These are phyloP conservation scores for Massariosphaeria phaeospora DNA, from an alignment of 495 filamentous ascomycete species.

Conservation along the genomic window DNA sequence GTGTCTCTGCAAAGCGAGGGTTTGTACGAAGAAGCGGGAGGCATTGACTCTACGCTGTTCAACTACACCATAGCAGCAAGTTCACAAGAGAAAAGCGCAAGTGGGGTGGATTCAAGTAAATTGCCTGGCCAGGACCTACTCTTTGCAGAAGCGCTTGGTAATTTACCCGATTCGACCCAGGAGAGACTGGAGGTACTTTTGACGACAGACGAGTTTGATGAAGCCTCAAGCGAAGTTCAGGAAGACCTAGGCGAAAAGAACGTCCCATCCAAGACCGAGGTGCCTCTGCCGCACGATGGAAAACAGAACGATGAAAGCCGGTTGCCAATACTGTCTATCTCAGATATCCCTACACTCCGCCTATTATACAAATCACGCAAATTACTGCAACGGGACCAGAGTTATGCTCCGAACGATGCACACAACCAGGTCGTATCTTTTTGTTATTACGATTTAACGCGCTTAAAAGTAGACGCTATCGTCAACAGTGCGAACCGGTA, in stretches of 20 bases:
- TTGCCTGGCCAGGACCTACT: neutral
- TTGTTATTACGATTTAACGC: conserved; percentile 18
- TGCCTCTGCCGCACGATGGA: neutral
- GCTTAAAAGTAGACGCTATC: conserved; percentile 23
- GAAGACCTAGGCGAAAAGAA: neutral
- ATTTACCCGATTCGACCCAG: conserved; percentile 15
- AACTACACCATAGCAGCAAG: too few relatives aligned
- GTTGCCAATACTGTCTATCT: neutral
- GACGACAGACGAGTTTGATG: neutral
- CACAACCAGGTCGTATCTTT: conserved; percentile 23
- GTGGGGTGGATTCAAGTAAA: neutral
- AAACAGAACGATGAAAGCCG: neutral
- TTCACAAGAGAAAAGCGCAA: neutral
- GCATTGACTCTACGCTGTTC: neutral
- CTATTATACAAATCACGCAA: conserved; percentile 12
- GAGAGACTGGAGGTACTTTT: conserved; percentile 17
- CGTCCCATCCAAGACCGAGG: neutral
- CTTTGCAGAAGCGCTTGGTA: conserved; percentile 13
- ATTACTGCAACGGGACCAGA: conserved; percentile 19
- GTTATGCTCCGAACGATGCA: conserved; percentile 17
- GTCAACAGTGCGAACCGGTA: conserved; percentile 21
- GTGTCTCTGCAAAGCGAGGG: conserved; percentile 1
- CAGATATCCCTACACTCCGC: conserved; percentile 11
- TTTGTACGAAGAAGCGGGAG: neutral
- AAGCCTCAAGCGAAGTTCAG: neutral